These are phyloP conservation scores for Claviceps sp. DNA, from an alignment of 2,329 filamentous ascomycete species.

Conservation along the genomic window DNA sequence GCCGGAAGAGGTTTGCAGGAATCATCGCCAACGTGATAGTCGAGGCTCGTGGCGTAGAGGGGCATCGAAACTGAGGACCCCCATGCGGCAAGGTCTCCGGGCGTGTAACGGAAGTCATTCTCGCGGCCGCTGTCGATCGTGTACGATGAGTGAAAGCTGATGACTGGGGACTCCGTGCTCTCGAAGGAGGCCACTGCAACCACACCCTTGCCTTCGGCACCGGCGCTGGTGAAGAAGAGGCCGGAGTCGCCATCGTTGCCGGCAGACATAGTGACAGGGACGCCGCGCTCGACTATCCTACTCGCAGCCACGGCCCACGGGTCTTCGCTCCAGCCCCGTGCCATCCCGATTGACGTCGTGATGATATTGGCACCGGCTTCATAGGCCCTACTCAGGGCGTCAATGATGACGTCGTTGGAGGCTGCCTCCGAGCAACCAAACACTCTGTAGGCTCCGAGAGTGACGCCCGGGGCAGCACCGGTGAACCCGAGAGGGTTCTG, in stretches of 20 bases:
- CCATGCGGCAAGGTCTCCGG: constrained; percentile 5
- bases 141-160: constrained; percentile 24
- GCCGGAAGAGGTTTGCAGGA: constrained; percentile 24
- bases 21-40: constrained; percentile 19
- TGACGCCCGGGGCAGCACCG: constrained; percentile 26
- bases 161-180: constrained; percentile 23
- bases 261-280: constrained; percentile 26
- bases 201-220: constrained; percentile 26
- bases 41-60: constrained; percentile 21
- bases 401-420: constrained; percentile 24
- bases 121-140: constrained; percentile 12
- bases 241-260: constrained; percentile 30
- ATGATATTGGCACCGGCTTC: constrained; percentile 26
- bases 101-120: not conserved
- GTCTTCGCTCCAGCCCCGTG: constrained; percentile 15
- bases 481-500: constrained; percentile 22
- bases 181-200: constrained; percentile 30
- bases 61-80: constrained; percentile 1
- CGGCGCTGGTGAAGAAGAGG: constrained; percentile 25
- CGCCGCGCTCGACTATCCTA: constrained; percentile 28
- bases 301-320: constrained; percentile 22
- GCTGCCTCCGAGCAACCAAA: constrained; percentile 20
- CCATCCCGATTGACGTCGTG: not conserved
- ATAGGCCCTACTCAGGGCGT: constrained; percentile 25
- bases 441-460: constrained; percentile 24